A percentile compares a stretch with the other conserved stretches of the same genome.
Conservation (phyloP, 371 early-diverging fungal species). For the Mucor indicus region DNA sequence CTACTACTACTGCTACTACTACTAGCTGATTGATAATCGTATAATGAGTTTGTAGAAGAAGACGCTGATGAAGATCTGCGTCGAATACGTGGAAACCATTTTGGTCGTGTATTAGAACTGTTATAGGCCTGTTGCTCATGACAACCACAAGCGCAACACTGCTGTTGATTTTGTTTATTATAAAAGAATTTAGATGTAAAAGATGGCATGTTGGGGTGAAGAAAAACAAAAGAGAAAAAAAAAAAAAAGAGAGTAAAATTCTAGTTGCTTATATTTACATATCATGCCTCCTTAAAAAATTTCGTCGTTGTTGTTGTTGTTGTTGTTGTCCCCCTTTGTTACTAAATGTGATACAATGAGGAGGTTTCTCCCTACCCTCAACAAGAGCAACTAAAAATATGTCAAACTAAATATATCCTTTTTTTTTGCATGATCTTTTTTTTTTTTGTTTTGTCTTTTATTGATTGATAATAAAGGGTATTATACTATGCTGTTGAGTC, state of each 20-base stretch:
- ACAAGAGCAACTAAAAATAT: too few relatives aligned
- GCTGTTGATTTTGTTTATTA: background rate
- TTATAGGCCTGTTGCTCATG: background rate
- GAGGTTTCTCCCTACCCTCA: too few relatives aligned
- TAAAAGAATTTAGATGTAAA: slow-evolving; percentile 9
- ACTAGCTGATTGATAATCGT: background rate
- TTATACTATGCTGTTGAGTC: too few relatives aligned
- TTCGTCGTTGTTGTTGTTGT: background rate
- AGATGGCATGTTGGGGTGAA: slow-evolving; percentile 6
- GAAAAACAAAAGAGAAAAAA: slow-evolving; percentile 2
- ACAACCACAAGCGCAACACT: slow-evolving; percentile 17
- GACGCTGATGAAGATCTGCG: slow-evolving; percentile 10
- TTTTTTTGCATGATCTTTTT: background rate
- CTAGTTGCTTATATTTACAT: background rate
- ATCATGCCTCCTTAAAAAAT: background rate
- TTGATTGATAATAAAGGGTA: too few relatives aligned
- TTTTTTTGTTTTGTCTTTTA: background rate
- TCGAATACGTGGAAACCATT: slow-evolving; percentile 26
- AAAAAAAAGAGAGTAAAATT: slow-evolving; percentile 1
- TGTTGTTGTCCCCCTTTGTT: too few relatives aligned
- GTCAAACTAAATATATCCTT: too few relatives aligned
- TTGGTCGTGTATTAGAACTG: background rate
- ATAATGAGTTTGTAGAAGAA: background rate
- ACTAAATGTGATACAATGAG: too few relatives aligned
- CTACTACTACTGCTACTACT: background rate